These are phyloP conservation scores for Salix koriyanagi DNA, from an alignment of 345 rosid genomes.

Conservation along the genomic window DNA sequence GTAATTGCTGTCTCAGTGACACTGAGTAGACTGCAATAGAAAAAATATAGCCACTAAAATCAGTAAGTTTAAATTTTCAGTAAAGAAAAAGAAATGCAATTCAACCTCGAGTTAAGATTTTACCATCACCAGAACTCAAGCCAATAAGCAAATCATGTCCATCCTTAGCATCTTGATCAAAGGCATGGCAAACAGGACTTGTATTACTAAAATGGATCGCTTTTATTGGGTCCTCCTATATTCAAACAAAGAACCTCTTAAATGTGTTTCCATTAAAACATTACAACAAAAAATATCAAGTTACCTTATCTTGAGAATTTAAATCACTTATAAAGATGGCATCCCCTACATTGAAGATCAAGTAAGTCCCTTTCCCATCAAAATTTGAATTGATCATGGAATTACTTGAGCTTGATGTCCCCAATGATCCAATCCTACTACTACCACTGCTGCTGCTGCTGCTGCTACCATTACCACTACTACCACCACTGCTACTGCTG, in stretches of 20 bases:
- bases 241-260: constrained; percentile 20
- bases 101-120: constrained; percentile 14
- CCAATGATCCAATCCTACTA: constrained; percentile 76
- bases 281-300: background rate
- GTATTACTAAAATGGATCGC: constrained; percentile 92
- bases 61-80: constrained; percentile 10
- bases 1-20: constrained; percentile 95
- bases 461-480: constrained; percentile 61
- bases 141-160: constrained; percentile 98
- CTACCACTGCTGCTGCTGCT: constrained; percentile 60
- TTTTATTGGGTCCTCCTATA: constrained; percentile 99
- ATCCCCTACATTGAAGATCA: constrained; percentile 95
- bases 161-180: constrained; percentile 91
- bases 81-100: constrained; percentile 13
- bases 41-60: constrained; percentile 26
- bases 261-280: background rate
- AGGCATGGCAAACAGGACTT: constrained; percentile 92
- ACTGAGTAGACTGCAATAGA: constrained; percentile 82
- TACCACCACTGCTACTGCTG: constrained; percentile 70
- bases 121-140: constrained; percentile 95
- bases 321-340: constrained; percentile 86
- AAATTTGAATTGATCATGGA: constrained; percentile 65
- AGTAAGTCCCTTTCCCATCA: constrained; percentile 94
- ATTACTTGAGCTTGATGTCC: constrained; percentile 62
- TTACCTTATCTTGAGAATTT: constrained; percentile 98